Evolutionary conservation across 1,284 basidiomycete species (phyloP).

Genomic region (Microbotryum lychnidis-dioicae): DNA sequence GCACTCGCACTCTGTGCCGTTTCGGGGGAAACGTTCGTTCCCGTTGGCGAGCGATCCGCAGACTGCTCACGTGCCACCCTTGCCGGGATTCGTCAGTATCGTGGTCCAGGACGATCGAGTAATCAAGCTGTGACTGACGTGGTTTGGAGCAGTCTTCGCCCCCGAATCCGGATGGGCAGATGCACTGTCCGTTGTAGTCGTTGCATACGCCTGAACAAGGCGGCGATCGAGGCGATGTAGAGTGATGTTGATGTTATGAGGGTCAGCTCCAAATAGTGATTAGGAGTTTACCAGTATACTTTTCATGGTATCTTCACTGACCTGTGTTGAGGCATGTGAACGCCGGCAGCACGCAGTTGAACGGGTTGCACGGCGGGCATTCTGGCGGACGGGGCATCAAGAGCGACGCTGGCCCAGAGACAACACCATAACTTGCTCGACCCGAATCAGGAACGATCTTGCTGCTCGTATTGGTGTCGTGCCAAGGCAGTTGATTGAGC

Average conservation of each 20-base stretch:
- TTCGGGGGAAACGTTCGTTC: slow-evolving; percentile 67
- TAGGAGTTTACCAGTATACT: too few relatives aligned
- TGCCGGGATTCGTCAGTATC: not conserved
- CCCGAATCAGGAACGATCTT: slow-evolving; percentile 11
- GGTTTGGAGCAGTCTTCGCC: slow-evolving; percentile 80
- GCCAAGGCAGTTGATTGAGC: not conserved
- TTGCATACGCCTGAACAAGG: slow-evolving; percentile 58
- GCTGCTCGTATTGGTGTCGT: too few relatives aligned
- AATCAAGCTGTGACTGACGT: slow-evolving; percentile 47
- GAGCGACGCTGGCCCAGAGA: slow-evolving; percentile 10
- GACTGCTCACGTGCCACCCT: slow-evolving; percentile 15
- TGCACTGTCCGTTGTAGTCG: slow-evolving; percentile 78
- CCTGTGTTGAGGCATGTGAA: slow-evolving; percentile 30
- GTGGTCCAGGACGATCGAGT: not conserved
- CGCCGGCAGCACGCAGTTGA: slow-evolving; percentile 32
- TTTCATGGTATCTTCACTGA: not conserved
- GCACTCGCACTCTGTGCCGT: slow-evolving; percentile 71
- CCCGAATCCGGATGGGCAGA: slow-evolving; percentile 82
- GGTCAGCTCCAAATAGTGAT: not conserved
- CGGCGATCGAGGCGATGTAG: not conserved
- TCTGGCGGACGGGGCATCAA: slow-evolving; percentile 15
- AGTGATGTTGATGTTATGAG: not conserved
- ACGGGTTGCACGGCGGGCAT: slow-evolving; percentile 34
- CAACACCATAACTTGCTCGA: slow-evolving; percentile 18
- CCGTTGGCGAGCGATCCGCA: slow-evolving; percentile 89